Percentiles rank a stretch among this genome's conserved stretches.
These are phyloP conservation scores for Endothia cerciana DNA, from an alignment of 2,329 filamentous ascomycete species.

Conservation along the genomic window DNA sequence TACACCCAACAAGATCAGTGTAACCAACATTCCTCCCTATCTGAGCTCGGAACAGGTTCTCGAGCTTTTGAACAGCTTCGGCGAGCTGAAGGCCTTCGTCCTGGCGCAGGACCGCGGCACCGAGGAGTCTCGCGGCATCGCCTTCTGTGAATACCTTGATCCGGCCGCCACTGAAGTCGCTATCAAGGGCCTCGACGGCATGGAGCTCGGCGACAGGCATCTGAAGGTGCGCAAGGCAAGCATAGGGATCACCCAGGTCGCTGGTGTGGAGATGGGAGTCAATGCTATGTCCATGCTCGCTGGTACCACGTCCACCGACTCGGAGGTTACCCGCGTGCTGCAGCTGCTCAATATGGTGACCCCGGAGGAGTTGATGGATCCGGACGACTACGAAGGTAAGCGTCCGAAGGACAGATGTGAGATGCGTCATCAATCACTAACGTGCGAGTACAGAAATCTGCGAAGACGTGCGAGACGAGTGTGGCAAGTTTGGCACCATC, in stretches of 20 bases:
- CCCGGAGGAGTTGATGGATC: slow-evolving; percentile 88
- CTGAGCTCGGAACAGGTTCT: slow-evolving; percentile 90
- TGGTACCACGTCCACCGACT: slow-evolving; percentile 78
- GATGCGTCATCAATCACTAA: background rate
- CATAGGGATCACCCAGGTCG: slow-evolving; percentile 89
- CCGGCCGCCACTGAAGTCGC: slow-evolving; percentile 78
- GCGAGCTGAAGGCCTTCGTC: slow-evolving; percentile 88
- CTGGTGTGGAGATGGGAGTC: slow-evolving; percentile 91
- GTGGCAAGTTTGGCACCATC: slow-evolving; percentile 84
- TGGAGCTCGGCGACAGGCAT: slow-evolving; percentile 86
- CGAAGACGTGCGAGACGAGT: slow-evolving; percentile 93
- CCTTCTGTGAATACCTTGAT: slow-evolving; percentile 93
- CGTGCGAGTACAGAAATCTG: slow-evolving; percentile 74
- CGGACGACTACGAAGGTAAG: slow-evolving; percentile 92
- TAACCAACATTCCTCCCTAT: slow-evolving; percentile 86
- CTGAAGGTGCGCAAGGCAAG: slow-evolving; percentile 88
- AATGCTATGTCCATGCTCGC: slow-evolving; percentile 98
- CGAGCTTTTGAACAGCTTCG: slow-evolving; percentile 88
- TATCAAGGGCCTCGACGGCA: slow-evolving; percentile 87
- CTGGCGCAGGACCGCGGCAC: slow-evolving; percentile 85
- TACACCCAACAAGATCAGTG: slow-evolving; percentile 91
- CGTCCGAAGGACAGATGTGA: slow-evolving; percentile 12
- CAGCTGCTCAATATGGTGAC: slow-evolving; percentile 99
- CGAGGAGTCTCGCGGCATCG: slow-evolving; percentile 88
- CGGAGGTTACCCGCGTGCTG: slow-evolving; percentile 81